Percentiles rank a stretch among this genome's conserved stretches.
Conservation (phyloP, 225 moss, liverwort and hornwort genomes). For the Thuidium tamariscinum region DNA sequence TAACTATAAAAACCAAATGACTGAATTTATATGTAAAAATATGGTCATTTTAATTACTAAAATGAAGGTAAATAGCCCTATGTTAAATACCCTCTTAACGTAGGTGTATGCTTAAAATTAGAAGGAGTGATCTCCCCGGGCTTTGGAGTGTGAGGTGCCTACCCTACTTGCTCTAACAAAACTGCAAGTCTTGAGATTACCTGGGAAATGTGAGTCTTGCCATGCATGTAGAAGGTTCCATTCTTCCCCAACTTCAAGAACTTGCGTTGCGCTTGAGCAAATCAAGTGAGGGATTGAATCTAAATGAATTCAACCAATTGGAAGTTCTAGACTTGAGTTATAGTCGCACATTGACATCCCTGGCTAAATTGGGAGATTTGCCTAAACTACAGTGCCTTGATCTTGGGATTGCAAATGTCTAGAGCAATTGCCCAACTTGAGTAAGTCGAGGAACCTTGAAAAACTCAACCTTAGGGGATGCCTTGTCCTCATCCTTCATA, state of each 20-base stretch:
- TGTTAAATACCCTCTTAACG: too few relatives aligned
- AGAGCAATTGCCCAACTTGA: not conserved
- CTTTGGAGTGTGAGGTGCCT: too few relatives aligned
- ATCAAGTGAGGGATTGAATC: not conserved
- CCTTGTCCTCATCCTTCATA: not conserved
- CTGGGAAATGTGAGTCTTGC: too few relatives aligned
- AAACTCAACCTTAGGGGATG: not conserved
- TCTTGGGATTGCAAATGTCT: fast-evolving
- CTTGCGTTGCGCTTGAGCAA: fast-evolving
- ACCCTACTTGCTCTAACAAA: too few relatives aligned
- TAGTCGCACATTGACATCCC: not conserved
- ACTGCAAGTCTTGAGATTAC: too few relatives aligned
- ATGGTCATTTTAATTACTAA: too few relatives aligned
- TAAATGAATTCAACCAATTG: not conserved
- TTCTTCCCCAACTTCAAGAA: not conserved
- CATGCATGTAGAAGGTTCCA: not conserved
- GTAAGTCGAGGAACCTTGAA: not conserved
- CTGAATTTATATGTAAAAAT: too few relatives aligned
- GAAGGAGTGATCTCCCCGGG: too few relatives aligned
- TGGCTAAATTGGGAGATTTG: not conserved
- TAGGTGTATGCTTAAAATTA: too few relatives aligned
- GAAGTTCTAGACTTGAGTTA: not conserved
- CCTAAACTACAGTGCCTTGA: not conserved
- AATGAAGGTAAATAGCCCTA: too few relatives aligned
- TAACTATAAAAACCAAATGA: too few relatives aligned